Conservation (phyloP, 441 rosid genomes). For the Brassica balearica region DNA sequence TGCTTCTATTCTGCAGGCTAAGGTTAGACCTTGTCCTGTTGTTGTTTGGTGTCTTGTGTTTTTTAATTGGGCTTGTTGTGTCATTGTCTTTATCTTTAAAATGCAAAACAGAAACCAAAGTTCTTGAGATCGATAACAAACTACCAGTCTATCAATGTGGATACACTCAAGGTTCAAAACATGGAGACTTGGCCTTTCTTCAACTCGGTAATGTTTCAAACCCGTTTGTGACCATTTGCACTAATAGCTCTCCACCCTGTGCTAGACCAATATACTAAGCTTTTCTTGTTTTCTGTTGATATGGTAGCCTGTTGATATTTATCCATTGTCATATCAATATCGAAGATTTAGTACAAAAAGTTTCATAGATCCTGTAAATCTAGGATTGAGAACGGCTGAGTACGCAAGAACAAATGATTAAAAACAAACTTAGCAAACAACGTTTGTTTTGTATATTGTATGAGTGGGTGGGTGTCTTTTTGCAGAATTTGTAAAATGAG, state of each 20-base stretch:
- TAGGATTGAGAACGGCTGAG: not conserved
- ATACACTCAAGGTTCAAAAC: conserved; percentile 81
- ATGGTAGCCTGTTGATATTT: not conserved
- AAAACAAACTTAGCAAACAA: not conserved
- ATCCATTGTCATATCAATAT: not conserved
- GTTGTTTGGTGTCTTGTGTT: not conserved
- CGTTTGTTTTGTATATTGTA: not conserved
- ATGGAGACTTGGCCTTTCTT: conserved; percentile 93
- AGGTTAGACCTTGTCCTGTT: conserved; percentile 47
- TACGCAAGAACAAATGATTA: no score
- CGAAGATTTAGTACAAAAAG: conserved; percentile 7
- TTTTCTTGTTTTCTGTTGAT: no score
- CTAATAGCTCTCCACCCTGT: not conserved
- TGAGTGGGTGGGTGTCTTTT: no score
- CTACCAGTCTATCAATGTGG: conserved; percentile 89
- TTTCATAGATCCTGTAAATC: not conserved
- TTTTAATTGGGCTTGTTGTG: not conserved
- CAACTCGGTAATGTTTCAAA: conserved; percentile 66
- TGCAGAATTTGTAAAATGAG: conserved; percentile 16
- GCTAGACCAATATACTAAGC: not conserved
- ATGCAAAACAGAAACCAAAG: conserved; percentile 70
- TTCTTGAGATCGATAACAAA: conserved; percentile 76
- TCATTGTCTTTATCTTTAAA: conserved; percentile 12
- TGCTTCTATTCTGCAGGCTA: conserved; percentile 73
- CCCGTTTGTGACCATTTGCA: not conserved